phyloP scores from a whole-genome alignment of 352 stramenopile genomes.

The Globisporangium sylvaticum region DNA sequence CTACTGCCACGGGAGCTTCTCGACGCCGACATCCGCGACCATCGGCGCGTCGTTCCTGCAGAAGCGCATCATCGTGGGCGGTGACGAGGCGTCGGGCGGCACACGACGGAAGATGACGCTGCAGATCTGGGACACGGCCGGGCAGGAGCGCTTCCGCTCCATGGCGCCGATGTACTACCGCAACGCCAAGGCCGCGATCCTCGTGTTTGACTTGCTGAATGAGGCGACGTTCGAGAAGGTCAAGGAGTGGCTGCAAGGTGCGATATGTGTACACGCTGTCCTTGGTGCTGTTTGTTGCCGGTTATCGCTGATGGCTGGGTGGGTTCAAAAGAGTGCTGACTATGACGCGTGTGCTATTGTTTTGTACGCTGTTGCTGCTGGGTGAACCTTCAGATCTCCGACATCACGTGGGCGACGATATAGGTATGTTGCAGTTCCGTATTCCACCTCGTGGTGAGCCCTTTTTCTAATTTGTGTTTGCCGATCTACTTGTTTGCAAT shows the following conservation, averaged over 20 bases:
- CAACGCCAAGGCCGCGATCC: constrained; percentile 83
- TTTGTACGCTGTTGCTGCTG: constrained; percentile 5
- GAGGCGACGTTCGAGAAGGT: constrained; percentile 81
- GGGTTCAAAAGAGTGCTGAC: background rate
- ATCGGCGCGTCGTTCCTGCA: constrained; percentile 86
- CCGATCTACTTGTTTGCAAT: background rate
- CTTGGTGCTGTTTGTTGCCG: background rate
- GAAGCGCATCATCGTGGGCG: constrained; percentile 74
- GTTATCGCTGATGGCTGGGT: background rate
- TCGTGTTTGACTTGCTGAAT: constrained; percentile 84
- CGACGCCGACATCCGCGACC: constrained; percentile 78
- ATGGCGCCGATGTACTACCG: constrained; percentile 91
- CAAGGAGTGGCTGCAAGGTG: constrained; percentile 83
- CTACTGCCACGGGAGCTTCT: constrained; percentile 85
- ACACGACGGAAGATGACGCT: constrained; percentile 78
- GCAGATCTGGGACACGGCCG: constrained; percentile 86
- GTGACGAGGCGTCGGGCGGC: constrained; percentile 22
- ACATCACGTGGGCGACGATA: constrained; percentile 75
- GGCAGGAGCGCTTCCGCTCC: constrained; percentile 76
- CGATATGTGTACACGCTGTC: background rate
- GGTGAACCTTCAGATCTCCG: constrained; percentile 43
- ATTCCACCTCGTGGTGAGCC: background rate
- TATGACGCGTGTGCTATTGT: background rate
- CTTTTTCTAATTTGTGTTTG: background rate
- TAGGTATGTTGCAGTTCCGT: constrained; percentile 22